Percentiles rank a stretch among this genome's conserved stretches.
These are phyloP conservation scores for Aureobasidium sp. DNA, from an alignment of 2,329 filamentous ascomycete species.

Conservation along the genomic window DNA sequence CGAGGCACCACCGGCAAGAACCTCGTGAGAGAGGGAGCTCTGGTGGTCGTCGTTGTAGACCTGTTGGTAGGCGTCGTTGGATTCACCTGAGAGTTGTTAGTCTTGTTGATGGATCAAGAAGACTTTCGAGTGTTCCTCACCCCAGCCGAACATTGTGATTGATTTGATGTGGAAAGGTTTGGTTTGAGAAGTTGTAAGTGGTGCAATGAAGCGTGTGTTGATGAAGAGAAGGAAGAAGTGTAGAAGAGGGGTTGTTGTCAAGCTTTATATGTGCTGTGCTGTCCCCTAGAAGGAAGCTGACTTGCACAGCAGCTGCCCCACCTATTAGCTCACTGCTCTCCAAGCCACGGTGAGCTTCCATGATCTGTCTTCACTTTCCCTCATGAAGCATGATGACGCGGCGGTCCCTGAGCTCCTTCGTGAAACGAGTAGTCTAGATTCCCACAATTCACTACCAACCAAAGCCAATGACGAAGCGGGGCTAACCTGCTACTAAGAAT, in stretches of 20 bases:
- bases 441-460: not conserved
- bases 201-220: constrained; percentile 4
- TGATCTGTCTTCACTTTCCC: not conserved
- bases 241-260: constrained; percentile 8
- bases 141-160: constrained; percentile 38
- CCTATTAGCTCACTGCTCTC: not conserved
- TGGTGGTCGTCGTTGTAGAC: constrained; percentile 50
- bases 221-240: constrained; percentile 34
- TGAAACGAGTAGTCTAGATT: constrained; percentile 9
- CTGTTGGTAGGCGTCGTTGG: constrained; percentile 45
- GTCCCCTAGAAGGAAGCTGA: not conserved
- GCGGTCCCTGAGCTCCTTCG: not conserved
- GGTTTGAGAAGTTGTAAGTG: constrained; percentile 2
- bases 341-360: not conserved
- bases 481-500: not conserved
- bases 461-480: constrained; percentile 1
- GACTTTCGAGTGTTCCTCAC: constrained; percentile 19
- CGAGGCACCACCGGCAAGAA: constrained; percentile 65
- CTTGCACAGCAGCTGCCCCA: constrained; percentile 1
- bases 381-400: not conserved
- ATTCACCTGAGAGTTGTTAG: constrained; percentile 35
- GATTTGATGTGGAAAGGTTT: constrained; percentile 7
- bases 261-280: constrained; percentile 1
- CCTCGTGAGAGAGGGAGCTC: constrained; percentile 61
- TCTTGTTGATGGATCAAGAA: not conserved